A percentile compares a stretch with the other conserved stretches of the same genome.
Conservation (phyloP, 164 flowering plant genomes). For the Magnolia officinalis region DNA sequence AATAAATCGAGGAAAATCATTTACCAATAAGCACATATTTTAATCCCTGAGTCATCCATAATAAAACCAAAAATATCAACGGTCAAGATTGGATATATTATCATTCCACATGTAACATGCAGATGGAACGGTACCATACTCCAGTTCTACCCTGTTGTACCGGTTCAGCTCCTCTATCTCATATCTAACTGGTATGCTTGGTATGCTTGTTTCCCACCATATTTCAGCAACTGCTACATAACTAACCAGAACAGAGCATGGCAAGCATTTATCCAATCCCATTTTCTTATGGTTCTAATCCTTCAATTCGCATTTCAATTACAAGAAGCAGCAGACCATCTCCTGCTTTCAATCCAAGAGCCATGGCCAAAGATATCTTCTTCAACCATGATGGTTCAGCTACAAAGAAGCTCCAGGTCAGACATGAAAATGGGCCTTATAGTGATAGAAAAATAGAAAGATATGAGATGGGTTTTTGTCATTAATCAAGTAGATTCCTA, state of each 20-base stretch:
- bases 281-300: slow-evolving; percentile 22
- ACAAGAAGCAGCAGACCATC: slow-evolving; percentile 18
- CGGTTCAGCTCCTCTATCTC: neutral
- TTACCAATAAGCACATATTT: neutral
- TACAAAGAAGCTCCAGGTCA: slow-evolving; percentile 73
- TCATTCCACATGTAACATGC: neutral
- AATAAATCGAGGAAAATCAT: neutral
- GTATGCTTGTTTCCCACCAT: slow-evolving; percentile 8
- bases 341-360: slow-evolving; percentile 26
- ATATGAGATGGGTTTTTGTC: neutral
- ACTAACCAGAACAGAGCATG: slow-evolving; percentile 27
- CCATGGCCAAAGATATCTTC: slow-evolving; percentile 67
- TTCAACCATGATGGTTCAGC: slow-evolving; percentile 85
- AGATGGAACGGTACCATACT: neutral
- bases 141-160: neutral
- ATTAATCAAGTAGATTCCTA: neutral
- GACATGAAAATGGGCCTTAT: neutral
- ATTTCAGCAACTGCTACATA: neutral
- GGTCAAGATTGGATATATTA: neutral
- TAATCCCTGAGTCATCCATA: neutral
- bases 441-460: neutral
- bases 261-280: slow-evolving; percentile 37
- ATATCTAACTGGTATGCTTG: neutral
- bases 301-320: slow-evolving; percentile 18
- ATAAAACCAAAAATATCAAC: neutral